Conservation (phyloP, 345 rosid species). For the Geranium rotundifolium region DNA sequence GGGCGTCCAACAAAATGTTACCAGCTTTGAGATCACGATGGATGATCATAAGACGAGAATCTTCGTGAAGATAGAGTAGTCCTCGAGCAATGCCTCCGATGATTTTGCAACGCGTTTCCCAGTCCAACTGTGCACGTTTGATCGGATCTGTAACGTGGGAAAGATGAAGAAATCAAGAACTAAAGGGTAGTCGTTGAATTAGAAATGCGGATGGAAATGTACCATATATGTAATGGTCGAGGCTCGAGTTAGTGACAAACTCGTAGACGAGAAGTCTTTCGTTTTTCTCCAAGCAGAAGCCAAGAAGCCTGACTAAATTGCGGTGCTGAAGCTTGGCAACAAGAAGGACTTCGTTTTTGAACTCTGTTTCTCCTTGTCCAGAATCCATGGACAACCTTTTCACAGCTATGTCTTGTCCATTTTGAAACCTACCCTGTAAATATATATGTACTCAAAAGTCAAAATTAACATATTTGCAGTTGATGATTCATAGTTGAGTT, state of each 20-base stretch:
- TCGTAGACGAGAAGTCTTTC: conserved; percentile 29
- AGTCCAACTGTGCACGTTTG: conserved; percentile 7
- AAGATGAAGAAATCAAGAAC: neutral
- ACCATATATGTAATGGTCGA: conserved; percentile 18
- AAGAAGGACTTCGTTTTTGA: conserved; percentile 22
- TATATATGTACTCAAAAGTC: neutral
- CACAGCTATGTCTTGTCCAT: conserved; percentile 22
- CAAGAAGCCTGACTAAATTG: conserved; percentile 25
- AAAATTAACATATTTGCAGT: neutral
- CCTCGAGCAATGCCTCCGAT: conserved; percentile 17
- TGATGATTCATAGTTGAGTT: neutral
- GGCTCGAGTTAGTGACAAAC: conserved; percentile 23
- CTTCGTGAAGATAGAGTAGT: conserved; percentile 17
- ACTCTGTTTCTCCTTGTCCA: conserved; percentile 25
- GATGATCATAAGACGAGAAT: conserved; percentile 14
- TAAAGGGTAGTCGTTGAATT: neutral
- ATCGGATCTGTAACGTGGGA: conserved; percentile 1
- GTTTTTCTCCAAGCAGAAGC: conserved; percentile 19
- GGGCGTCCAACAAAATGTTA: conserved; percentile 16
- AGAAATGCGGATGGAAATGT: neutral
- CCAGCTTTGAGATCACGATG: conserved; percentile 25
- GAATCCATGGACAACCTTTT: conserved; percentile 21
- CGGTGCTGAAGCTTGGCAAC: conserved; percentile 29
- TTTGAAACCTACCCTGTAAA: conserved; percentile 17
- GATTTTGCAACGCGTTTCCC: conserved; percentile 17